phyloP scores from a whole-genome alignment of 768 basidiomycete genomes.

The Serpula lacrymans region DNA sequence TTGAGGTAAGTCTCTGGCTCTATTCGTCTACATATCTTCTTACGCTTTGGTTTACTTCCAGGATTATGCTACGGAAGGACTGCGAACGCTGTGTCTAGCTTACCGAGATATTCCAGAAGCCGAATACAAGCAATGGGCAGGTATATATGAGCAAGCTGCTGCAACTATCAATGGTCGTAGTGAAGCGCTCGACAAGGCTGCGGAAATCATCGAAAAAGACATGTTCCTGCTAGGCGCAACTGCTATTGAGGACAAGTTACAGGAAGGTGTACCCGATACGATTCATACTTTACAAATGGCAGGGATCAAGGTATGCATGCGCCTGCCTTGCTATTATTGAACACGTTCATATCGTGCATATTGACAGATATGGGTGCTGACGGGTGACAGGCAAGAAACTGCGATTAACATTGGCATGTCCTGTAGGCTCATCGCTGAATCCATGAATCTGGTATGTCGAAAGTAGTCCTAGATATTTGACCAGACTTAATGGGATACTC shows the following conservation, averaged over 20 bases:
- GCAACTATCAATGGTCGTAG: constrained; percentile 93
- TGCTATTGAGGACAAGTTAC: constrained; percentile 97
- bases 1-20: constrained; percentile 59
- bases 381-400: constrained; percentile 97
- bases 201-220: constrained; percentile 95
- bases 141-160: constrained; percentile 88
- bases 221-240: constrained; percentile 92
- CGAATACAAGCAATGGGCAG: constrained; percentile 87
- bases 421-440: constrained; percentile 94
- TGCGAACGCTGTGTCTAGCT: constrained; percentile 95
- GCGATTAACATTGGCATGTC: constrained; percentile 99
- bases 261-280: constrained; percentile 97
- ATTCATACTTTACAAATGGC: constrained; percentile 98
- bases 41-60: constrained; percentile 22
- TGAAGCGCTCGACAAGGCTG: constrained; percentile 91
- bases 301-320: constrained; percentile 76
- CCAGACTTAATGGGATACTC: constrained; percentile 1
- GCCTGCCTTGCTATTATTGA: not conserved
- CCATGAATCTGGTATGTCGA: constrained; percentile 88
- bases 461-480: not conserved
- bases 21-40: not conserved
- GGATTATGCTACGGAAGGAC: constrained; percentile 97
- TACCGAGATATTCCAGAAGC: constrained; percentile 88
- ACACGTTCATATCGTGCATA: not conserved
- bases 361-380: constrained; percentile 88